These are phyloP conservation scores for Drechslerella coelobrocha DNA, from an alignment of 2,329 filamentous ascomycete species.

Conservation along the genomic window DNA sequence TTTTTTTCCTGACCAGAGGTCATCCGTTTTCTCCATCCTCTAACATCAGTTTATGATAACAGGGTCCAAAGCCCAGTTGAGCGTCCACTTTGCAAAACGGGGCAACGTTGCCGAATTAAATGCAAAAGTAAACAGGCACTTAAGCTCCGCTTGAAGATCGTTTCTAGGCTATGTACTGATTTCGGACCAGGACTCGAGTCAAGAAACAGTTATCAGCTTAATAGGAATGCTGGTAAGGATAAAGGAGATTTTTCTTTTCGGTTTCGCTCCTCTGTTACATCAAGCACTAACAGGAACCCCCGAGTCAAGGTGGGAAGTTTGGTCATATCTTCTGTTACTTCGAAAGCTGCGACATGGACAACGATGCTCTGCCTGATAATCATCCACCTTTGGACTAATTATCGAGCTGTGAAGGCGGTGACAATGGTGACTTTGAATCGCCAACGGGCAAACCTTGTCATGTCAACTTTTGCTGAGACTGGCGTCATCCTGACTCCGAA, in stretches of 20 bases:
- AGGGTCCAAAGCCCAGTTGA: constrained; percentile 87
- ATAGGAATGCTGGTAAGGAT: constrained; percentile 75
- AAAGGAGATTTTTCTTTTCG: constrained; percentile 33
- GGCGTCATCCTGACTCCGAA: constrained; percentile 68
- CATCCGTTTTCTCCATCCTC: constrained; percentile 34
- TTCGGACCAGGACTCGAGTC: constrained; percentile 76
- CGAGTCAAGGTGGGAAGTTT: constrained; percentile 71
- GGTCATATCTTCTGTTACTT: constrained; percentile 77
- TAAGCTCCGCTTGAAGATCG: constrained; percentile 56
- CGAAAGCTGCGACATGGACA: constrained; percentile 74
- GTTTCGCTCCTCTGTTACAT: background rate
- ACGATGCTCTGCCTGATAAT: constrained; percentile 74
- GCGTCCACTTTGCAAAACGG: constrained; percentile 85
- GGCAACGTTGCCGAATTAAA: constrained; percentile 93
- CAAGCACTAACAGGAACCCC: constrained; percentile 36
- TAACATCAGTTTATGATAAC: constrained; percentile 9
- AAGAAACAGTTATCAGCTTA: constrained; percentile 91
- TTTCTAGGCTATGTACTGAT: constrained; percentile 37
- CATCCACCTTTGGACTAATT: constrained; percentile 83
- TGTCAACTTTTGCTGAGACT: constrained; percentile 66
- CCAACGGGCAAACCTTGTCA: constrained; percentile 81
- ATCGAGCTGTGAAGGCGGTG: constrained; percentile 81
- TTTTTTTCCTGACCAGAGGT: constrained; percentile 26
- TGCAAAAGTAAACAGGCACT: constrained; percentile 61
- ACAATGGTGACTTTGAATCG: constrained; percentile 83